A percentile compares a stretch with the other conserved stretches of the same genome.
Evolutionary conservation across 495 filamentous ascomycete species (phyloP).

Genomic region (Patellaria atrata): DNA sequence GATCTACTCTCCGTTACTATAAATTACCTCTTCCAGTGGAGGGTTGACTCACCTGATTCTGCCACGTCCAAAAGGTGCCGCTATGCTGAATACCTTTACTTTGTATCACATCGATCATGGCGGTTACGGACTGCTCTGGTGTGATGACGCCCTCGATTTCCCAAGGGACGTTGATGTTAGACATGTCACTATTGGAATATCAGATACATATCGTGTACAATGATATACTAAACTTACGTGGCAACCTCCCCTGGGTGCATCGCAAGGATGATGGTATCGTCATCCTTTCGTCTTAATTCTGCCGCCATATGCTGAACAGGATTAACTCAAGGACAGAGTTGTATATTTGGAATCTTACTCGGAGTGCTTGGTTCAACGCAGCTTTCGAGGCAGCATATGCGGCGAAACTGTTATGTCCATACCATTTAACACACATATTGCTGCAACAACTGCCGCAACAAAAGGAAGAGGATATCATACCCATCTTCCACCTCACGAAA

Average conservation of each 20-base stretch:
- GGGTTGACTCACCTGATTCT: slow-evolving; percentile 30
- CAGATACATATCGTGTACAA: not conserved
- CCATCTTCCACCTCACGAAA: slow-evolving; percentile 43
- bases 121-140: slow-evolving; percentile 33
- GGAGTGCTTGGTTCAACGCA: slow-evolving; percentile 41
- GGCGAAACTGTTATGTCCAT: slow-evolving; percentile 28
- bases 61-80: slow-evolving; percentile 44
- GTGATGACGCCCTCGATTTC: slow-evolving; percentile 37
- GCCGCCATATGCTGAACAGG: slow-evolving; percentile 35
- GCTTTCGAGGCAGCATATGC: slow-evolving; percentile 44
- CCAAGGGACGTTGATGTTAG: slow-evolving; percentile 34
- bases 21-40: not conserved
- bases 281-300: slow-evolving; percentile 34
- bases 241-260: slow-evolving; percentile 44
- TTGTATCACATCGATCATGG: slow-evolving; percentile 37
- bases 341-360: slow-evolving; percentile 19
- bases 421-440: not conserved
- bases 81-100: slow-evolving; percentile 34
- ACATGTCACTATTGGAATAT: slow-evolving; percentile 31
- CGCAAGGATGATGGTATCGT: slow-evolving; percentile 35
- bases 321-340: slow-evolving; percentile 2
- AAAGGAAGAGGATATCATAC: slow-evolving; percentile 12
- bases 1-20: not conserved
- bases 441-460: too few species aligned
- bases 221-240: slow-evolving; percentile 26